These are phyloP conservation scores for Neoscytalidium dimidiatum DNA, from an alignment of 2,329 filamentous ascomycete species.

Conservation along the genomic window DNA sequence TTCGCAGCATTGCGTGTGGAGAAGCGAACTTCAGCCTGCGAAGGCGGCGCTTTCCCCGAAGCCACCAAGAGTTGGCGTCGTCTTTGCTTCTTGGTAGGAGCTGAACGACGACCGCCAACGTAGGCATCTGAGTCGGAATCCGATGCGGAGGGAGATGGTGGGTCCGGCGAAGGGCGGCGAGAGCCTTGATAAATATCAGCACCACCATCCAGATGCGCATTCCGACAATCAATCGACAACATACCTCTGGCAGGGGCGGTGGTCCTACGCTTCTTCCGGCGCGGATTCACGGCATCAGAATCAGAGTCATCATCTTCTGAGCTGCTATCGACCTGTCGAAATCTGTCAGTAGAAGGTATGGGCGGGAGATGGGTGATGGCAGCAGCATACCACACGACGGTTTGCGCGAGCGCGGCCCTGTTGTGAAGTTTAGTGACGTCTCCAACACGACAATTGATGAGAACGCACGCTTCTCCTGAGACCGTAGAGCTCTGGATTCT, in stretches of 20 bases:
- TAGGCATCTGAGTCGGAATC: constrained; percentile 68
- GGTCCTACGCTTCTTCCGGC: constrained; percentile 67
- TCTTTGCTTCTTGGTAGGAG: constrained; percentile 70
- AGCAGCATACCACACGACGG: constrained; percentile 57
- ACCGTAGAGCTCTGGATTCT: constrained; percentile 93
- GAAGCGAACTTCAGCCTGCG: constrained; percentile 83
- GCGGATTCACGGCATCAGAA: constrained; percentile 68
- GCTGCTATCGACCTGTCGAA: constrained; percentile 58
- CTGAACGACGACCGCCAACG: constrained; percentile 70
- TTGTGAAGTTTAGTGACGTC: constrained; percentile 34
- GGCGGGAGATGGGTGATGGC: constrained; percentile 24
- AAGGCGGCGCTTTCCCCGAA: constrained; percentile 61
- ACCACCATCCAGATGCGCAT: constrained; percentile 35
- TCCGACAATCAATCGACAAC: constrained; percentile 52
- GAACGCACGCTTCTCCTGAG: constrained; percentile 82
- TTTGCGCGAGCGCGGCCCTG: constrained; percentile 63
- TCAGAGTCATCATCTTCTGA: constrained; percentile 66
- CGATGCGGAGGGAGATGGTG: constrained; percentile 63
- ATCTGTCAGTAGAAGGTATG: not conserved
- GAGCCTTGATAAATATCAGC: constrained; percentile 56
- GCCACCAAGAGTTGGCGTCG: constrained; percentile 69
- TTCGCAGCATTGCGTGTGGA: constrained; percentile 83
- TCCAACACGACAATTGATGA: constrained; percentile 18
- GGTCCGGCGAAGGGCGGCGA: constrained; percentile 51
- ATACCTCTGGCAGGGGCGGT: constrained; percentile 65